phyloP scores from a whole-genome alignment of 495 filamentous ascomycete species.

The Patellaria atrata region DNA sequence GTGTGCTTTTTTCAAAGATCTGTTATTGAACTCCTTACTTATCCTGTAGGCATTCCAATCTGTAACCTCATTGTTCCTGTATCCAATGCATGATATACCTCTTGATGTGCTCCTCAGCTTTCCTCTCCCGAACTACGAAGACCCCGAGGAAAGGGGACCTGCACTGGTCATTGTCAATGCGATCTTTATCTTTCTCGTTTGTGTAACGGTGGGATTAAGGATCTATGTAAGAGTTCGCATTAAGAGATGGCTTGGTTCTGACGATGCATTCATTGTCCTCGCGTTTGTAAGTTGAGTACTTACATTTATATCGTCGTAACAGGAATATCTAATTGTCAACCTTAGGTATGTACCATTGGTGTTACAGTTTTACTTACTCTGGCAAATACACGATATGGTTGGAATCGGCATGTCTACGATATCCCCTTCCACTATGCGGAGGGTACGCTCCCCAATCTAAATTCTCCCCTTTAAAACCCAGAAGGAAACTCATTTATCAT shows the following conservation, averaged over 20 bases:
- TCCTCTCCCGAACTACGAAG: conserved; percentile 21
- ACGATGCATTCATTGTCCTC: conserved; percentile 20
- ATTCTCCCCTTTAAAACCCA: not conserved
- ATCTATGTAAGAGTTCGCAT: conserved; percentile 20
- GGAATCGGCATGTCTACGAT: conserved; percentile 45
- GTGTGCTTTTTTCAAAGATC: too few species aligned
- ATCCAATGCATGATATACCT: conserved; percentile 24
- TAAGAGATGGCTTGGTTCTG: conserved; percentile 22
- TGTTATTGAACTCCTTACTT: too few species aligned
- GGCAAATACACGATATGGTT: conserved; percentile 30
- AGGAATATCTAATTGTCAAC: not conserved
- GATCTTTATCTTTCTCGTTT: conserved; percentile 21
- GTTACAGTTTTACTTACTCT: conserved; percentile 21
- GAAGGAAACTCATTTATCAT: not conserved
- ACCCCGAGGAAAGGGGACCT: conserved; percentile 20
- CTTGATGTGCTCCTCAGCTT: conserved; percentile 15
- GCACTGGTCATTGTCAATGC: conserved; percentile 22
- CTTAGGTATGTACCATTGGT: conserved; percentile 20
- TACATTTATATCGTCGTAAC: not conserved
- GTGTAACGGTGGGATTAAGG: conserved; percentile 15
- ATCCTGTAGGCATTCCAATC: too few species aligned
- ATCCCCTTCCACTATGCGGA: conserved; percentile 24
- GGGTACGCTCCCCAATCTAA: conserved; percentile 18
- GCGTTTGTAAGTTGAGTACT: conserved; percentile 14
- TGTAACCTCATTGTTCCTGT: too few species aligned